phyloP scores from a whole-genome alignment of 352 stramenopile genomes.

The Phytopythium chamaehyphon region DNA sequence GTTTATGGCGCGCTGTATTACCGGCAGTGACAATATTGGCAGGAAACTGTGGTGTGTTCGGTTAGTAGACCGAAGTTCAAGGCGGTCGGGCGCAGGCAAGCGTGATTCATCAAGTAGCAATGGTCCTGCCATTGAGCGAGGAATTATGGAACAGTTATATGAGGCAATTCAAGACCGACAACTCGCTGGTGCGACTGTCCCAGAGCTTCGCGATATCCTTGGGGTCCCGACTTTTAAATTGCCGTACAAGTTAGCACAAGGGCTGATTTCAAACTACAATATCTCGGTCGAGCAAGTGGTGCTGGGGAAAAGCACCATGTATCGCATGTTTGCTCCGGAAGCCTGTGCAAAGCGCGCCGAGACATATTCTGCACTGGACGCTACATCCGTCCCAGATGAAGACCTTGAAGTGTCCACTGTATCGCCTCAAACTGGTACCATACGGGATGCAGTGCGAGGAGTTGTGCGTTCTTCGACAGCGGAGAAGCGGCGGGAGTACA shows the following conservation, averaged over 20 bases:
- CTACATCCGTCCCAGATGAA: not conserved
- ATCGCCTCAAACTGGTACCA: conserved; percentile 41
- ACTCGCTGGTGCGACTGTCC: conserved; percentile 58
- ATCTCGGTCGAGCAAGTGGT: conserved; percentile 75
- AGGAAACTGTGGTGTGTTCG: conserved; percentile 81
- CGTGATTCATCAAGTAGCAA: conserved; percentile 2
- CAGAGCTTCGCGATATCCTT: conserved; percentile 71
- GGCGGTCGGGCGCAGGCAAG: conserved; percentile 1
- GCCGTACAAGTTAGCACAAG: conserved; percentile 75
- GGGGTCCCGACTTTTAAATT: conserved; percentile 83
- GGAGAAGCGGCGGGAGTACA: conserved; percentile 46
- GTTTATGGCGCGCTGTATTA: conserved; percentile 82
- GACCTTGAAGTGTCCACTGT: not conserved
- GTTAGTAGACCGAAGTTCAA: conserved; percentile 9
- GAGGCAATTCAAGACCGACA: conserved; percentile 48
- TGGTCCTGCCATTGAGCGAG: conserved; percentile 59
- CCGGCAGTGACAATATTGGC: conserved; percentile 43
- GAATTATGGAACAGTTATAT: conserved; percentile 81
- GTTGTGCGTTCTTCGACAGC: conserved; percentile 51
- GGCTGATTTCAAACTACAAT: conserved; percentile 78
- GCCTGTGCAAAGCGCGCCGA: conserved; percentile 2
- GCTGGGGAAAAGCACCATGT: conserved; percentile 77
- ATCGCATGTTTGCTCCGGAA: conserved; percentile 70
- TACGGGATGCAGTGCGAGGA: conserved; percentile 47
- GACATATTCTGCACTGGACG: no score